These are phyloP conservation scores for Epichloe brachyelytri DNA, from an alignment of 2,329 filamentous ascomycete genomes.

Conservation along the genomic window DNA sequence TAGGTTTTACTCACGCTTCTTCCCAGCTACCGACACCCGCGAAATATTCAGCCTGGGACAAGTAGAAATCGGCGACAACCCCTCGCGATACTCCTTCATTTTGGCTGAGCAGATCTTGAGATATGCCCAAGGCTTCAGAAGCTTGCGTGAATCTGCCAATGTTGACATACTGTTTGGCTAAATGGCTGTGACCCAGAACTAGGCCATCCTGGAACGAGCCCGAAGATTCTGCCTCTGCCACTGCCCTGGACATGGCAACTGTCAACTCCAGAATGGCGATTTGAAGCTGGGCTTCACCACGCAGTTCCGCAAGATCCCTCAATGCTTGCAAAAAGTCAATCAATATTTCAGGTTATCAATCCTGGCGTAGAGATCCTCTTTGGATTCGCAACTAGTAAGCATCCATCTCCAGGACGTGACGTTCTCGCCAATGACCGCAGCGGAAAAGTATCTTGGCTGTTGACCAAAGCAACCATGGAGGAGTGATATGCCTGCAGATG, in stretches of 20 bases:
- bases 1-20: conserved; percentile 34
- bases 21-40: conserved; percentile 52
- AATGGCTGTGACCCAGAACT: conserved; percentile 32
- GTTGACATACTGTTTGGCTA: conserved; percentile 40
- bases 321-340: conserved; percentile 37
- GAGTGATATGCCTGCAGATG: conserved; percentile 34
- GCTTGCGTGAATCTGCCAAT: conserved; percentile 40
- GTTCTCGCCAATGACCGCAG: conserved; percentile 21
- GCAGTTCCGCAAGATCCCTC: conserved; percentile 37
- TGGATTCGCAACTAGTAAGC: conserved; percentile 24
- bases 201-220: conserved; percentile 24
- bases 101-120: conserved; percentile 33
- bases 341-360: conserved; percentile 37
- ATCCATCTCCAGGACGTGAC: conserved; percentile 33
- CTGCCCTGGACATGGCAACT: conserved; percentile 25
- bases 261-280: conserved; percentile 34
- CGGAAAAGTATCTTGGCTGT: conserved; percentile 19
- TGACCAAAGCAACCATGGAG: conserved; percentile 31
- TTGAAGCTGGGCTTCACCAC: conserved; percentile 34
- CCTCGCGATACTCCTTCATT: conserved; percentile 26
- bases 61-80: conserved; percentile 41
- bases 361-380: conserved; percentile 26
- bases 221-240: conserved; percentile 14
- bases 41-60: conserved; percentile 64
- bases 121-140: conserved; percentile 41